Conservation (phyloP, 2,329 filamentous ascomycete species). For the Alternaria alternata region DNA sequence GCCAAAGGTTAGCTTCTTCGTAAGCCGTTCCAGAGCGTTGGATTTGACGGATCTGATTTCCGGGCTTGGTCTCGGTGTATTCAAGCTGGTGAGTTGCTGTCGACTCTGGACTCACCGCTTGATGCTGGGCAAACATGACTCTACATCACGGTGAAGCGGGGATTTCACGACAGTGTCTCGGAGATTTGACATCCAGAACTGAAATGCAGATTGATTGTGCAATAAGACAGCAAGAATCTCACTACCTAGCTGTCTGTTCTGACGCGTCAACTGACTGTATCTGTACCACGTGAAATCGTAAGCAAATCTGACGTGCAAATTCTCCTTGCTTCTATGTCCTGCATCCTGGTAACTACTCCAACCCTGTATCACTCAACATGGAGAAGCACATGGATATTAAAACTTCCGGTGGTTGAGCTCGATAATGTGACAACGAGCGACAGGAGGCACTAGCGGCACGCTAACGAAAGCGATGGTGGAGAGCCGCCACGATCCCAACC, state of each 20-base stretch:
- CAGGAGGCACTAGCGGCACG: background rate
- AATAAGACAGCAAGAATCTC: background rate
- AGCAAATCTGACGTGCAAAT: background rate
- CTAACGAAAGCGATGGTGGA: slow-evolving; percentile 10
- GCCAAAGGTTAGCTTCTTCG: background rate
- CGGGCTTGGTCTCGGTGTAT: background rate
- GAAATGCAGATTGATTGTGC: background rate
- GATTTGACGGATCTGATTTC: background rate
- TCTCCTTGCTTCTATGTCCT: background rate
- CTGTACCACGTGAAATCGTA: background rate
- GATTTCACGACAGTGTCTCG: background rate
- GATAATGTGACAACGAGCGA: background rate
- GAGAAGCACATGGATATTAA: background rate
- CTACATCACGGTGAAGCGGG: background rate
- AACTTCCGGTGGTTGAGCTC: background rate
- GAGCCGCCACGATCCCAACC: slow-evolving; percentile 8
- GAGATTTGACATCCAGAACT: background rate
- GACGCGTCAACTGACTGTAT: background rate
- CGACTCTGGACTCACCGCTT: slow-evolving; percentile 1
- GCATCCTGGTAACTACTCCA: background rate
- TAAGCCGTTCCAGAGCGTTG: background rate
- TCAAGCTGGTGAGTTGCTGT: background rate
- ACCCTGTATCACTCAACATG: background rate
- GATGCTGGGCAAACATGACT: slow-evolving; percentile 2
- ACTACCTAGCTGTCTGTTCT: background rate